Evolutionary conservation across 305 asterid species (phyloP).

Genomic region (Ajuga reptans): DNA sequence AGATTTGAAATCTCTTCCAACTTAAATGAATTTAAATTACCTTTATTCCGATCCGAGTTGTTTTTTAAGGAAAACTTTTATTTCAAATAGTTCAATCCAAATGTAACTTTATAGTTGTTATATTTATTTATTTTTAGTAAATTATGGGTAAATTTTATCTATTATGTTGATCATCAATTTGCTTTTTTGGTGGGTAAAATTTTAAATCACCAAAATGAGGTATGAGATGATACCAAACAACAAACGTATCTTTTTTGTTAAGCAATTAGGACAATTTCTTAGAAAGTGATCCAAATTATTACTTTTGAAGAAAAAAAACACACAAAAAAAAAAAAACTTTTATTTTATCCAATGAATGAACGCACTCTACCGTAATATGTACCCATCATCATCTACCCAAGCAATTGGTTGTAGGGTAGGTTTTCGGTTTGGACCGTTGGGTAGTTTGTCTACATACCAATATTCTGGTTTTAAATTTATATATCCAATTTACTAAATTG

Average conservation of each 20-base stretch:
- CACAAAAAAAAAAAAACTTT: too few relatives aligned
- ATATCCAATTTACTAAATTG: too few relatives aligned
- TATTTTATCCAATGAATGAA: not conserved
- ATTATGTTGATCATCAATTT: not conserved
- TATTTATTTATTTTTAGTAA: not conserved
- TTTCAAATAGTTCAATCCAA: too few relatives aligned
- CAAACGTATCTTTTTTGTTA: slow-evolving; percentile 2
- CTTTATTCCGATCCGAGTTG: too few relatives aligned
- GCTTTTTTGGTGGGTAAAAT: slow-evolving; percentile 8
- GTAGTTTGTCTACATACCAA: not conserved
- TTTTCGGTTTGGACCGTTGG: not conserved
- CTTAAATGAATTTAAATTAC: too few relatives aligned
- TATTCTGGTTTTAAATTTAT: too few relatives aligned
- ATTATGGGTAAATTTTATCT: not conserved
- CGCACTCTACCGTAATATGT: slow-evolving; percentile 7
- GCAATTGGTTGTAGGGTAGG: not conserved
- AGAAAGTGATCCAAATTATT: not conserved
- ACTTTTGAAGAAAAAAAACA: too few relatives aligned
- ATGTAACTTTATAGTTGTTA: too few relatives aligned
- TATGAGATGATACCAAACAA: slow-evolving; percentile 15
- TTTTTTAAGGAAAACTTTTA: too few relatives aligned
- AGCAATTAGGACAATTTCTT: not conserved
- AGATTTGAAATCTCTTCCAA: too few relatives aligned
- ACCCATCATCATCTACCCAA: too few relatives aligned
- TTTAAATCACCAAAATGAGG: slow-evolving; percentile 3